These are phyloP conservation scores for Hypomyces rosellus DNA, from an alignment of 2,329 filamentous ascomycete species.

Conservation along the genomic window DNA sequence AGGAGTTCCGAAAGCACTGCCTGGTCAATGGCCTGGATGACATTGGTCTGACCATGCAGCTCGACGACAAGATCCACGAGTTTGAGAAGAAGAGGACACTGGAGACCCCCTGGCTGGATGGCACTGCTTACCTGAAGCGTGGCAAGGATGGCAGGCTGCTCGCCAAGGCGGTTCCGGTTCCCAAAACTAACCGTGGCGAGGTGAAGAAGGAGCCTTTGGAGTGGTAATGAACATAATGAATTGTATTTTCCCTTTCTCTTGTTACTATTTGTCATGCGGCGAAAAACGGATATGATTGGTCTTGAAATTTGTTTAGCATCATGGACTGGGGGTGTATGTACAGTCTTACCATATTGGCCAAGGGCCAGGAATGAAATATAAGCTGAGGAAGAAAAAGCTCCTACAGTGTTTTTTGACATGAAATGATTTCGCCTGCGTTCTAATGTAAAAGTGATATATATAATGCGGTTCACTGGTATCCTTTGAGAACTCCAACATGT, in stretches of 20 bases:
- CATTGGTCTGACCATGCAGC: conserved; percentile 88
- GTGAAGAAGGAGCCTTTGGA: conserved; percentile 79
- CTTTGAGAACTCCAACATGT: conserved; percentile 64
- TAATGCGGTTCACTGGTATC: not conserved
- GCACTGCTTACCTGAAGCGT: conserved; percentile 68
- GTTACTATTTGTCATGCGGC: not conserved
- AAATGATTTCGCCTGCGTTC: not conserved
- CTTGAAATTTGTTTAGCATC: not conserved
- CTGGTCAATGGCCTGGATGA: conserved; percentile 90
- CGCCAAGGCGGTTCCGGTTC: conserved; percentile 61
- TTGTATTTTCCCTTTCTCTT: conserved; percentile 17
- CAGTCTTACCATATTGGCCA: conserved; percentile 6
- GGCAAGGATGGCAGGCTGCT: conserved; percentile 49
- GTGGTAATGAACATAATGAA: conserved; percentile 52
- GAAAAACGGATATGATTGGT: not conserved
- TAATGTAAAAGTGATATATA: not conserved
- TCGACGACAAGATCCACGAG: conserved; percentile 77
- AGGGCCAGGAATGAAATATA: conserved; percentile 5
- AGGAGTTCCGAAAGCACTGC: conserved; percentile 92
- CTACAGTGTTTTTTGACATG: not conserved
- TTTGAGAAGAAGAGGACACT: conserved; percentile 74
- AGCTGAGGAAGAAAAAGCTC: not conserved
- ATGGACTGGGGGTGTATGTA: not conserved
- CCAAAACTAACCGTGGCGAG: conserved; percentile 84
- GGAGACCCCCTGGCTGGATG: conserved; percentile 88